Evolutionary conservation across 805 yeast genomes (phyloP), one percentile per base, ranked within the genome.

Genomic region (Pichia eremophila): DNA sequence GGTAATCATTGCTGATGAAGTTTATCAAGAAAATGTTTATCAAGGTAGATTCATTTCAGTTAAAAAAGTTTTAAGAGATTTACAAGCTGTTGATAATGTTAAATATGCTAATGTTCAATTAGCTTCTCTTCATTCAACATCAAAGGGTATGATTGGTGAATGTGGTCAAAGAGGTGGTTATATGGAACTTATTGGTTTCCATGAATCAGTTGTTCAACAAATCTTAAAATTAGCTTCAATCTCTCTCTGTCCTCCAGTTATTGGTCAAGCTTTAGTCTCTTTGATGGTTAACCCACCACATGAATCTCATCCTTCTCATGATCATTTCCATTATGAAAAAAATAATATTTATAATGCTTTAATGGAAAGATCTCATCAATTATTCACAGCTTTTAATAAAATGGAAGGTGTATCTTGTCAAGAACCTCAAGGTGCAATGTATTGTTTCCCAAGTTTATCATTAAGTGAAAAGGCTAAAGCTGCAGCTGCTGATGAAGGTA

Each of bases 111-210:
- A 79, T 51, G 91, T 93, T 38, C 95, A 88, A 63, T 74, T 93
- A 49, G 97, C 95, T 3, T 90, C 98, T 2, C 71, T 93, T 56
- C 98, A 93, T 66, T 89, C 98, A n/a, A 88, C 95, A 40, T 91
- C 98, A 12, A 93, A 93, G 68, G 99, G 99, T 65, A 88, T 89
- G 57, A 77, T 88, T 53, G 99, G 99, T 53, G 99, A 93, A 69
- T 93, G 99, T 75, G 99, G 99, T 51, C 99, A 93, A 71, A 81
- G 99, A 69, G 99, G 98, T 58, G 99, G 99, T 7, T 93, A 90
- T 72, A 85, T 93, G 93, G 99, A 93, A 67, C 69, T 90, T 8
- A 76, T 83, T 11, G 96, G 96, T 1, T 85, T 93, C 67, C 70
- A 75, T 14, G 72, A 71, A 4, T 89, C 83, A 41, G 82, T 90